Base-by-base conservation (phyloP, 116 monocot species). In the Dioscorea cayenensis region DNA sequence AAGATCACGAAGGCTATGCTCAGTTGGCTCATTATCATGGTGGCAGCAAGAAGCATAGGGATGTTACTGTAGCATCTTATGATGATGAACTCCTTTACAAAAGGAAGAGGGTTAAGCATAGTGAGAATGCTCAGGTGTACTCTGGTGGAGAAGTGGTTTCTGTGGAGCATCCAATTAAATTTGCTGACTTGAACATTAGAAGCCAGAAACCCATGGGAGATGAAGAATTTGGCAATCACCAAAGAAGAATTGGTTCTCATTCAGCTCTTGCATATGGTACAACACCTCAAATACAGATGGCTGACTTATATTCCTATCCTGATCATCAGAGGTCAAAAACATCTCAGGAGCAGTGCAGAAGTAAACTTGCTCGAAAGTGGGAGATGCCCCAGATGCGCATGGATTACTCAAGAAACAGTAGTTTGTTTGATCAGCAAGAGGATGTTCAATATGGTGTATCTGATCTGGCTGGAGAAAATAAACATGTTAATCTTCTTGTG, bases 381-480 rank as follows among this genome's bases (percentile, higher is more conserved):
- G 67, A 32, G 19, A 61, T 60, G 28, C 32, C 32, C 32, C 1
- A 32, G 2, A 32, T 32, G 32, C 64, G 28, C 20, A 60, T 60
- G 52, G 65, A 65, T n/a, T 77, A 65, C 36, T 29, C 70, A 1
- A 60, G 63, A 14, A 58, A 16, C 73, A 4, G 32, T 32, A 32
- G 32, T 32, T 32, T 4, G 32, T 32, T 32, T 32, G 38, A 36
- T 61, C 76, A 73, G 36, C 74, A 70, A 71, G 88, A 87, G 43
- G 91, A 89, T 43, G 84, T 89, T 13, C 87, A 81, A 76, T 94
- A 91, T 70, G 92, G 92, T 72, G 89, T 87, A 67, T 91, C 86
- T 18, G 86, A 85, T 10, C 64, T 82, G 29, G 35, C 36, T 65
- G 82, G 79, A 28, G 79, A 82, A 66, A 80, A 75, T 52, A 74